phyloP scores from a whole-genome alignment of 1,284 basidiomycete genomes.

The Rhodofomes roseus region DNA sequence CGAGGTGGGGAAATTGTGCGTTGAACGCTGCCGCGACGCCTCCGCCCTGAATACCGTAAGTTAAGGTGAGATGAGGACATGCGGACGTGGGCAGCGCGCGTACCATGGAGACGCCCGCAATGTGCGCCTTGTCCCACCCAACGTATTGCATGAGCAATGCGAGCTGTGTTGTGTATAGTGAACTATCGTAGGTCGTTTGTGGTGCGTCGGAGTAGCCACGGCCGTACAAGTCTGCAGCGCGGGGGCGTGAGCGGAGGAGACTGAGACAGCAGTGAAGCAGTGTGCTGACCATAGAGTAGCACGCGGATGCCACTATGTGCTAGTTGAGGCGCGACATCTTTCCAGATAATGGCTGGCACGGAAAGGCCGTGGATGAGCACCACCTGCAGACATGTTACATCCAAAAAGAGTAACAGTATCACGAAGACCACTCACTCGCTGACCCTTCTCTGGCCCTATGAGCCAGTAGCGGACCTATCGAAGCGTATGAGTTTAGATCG shows the following conservation, averaged over 20 bases:
- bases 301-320: conserved; percentile 66
- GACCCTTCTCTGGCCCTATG: conserved; percentile 37
- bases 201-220: conserved; percentile 79
- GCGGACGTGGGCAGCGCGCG: conserved; percentile 9
- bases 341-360: conserved; percentile 72
- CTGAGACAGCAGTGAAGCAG: no score
- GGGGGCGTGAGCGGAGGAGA: conserved; percentile 5
- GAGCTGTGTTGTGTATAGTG: conserved; percentile 70
- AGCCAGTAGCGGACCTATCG: conserved; percentile 70
- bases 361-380: conserved; percentile 78
- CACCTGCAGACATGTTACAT: conserved; percentile 39
- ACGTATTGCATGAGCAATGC: conserved; percentile 76
- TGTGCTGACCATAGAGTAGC: conserved; percentile 59
- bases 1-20: conserved; percentile 65
- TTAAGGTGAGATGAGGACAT: neutral
- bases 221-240: conserved; percentile 65
- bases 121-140: conserved; percentile 58
- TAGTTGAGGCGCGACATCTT: conserved; percentile 61
- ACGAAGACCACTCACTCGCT: neutral
- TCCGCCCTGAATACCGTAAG: conserved; percentile 59
- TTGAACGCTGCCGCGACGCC: conserved; percentile 67
- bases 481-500: conserved; percentile 9
- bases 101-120: conserved; percentile 75
- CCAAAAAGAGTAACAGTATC: neutral
- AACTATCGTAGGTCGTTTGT: conserved; percentile 55